phyloP scores from a whole-genome alignment of 441 rosid genomes.

The Metrosideros polymorpha region DNA sequence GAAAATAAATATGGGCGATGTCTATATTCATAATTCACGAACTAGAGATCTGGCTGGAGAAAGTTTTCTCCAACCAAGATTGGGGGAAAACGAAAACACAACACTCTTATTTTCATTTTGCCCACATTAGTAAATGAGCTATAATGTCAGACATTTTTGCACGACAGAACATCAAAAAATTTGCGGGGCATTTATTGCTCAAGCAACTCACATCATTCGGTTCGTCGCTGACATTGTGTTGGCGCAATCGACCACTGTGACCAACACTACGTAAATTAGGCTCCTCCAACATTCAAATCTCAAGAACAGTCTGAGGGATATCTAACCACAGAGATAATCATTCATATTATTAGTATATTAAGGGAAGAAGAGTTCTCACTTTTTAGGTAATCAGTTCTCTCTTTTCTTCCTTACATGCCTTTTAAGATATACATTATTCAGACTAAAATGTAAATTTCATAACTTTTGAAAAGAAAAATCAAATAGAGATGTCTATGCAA shows the following conservation, averaged over 20 bases:
- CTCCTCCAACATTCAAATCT: neutral
- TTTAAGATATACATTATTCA: neutral
- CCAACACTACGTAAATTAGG: neutral
- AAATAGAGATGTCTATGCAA: neutral
- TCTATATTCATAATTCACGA: neutral
- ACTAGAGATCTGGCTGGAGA: neutral
- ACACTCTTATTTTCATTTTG: too few species aligned
- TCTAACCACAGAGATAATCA: neutral
- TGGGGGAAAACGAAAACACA: too few species aligned
- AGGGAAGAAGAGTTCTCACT: neutral
- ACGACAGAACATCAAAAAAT: neutral
- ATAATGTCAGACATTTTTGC: neutral
- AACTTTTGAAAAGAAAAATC: neutral
- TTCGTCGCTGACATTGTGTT: neutral
- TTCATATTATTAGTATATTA: neutral
- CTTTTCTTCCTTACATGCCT: neutral
- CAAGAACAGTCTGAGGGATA: neutral
- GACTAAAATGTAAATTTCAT: neutral
- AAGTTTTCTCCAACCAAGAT: neutral
- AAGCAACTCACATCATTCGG: neutral
- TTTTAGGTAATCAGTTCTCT: neutral
- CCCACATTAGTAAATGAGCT: neutral
- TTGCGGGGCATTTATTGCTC: too few species aligned
- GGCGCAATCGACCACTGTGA: neutral
- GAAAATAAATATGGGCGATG: neutral